Conservation (phyloP, 2,329 filamentous ascomycete genomes). For the Coniochaeta sp. region DNA sequence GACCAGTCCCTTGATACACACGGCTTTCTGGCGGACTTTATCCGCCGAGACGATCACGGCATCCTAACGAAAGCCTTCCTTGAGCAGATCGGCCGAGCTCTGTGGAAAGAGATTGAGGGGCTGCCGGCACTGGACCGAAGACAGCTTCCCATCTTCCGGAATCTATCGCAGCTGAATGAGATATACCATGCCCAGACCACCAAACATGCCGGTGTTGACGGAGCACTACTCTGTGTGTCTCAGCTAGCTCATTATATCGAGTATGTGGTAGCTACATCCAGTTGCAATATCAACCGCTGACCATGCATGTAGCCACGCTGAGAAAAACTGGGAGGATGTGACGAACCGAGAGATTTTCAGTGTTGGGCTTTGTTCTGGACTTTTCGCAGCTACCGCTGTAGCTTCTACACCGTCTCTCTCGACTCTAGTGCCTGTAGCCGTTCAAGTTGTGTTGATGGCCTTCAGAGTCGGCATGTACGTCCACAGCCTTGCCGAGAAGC, state of each 20-base stretch:
- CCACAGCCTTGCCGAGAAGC: constrained; percentile 37
- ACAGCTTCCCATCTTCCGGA: constrained; percentile 54
- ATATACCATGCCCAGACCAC: constrained; percentile 49
- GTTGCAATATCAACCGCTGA: constrained; percentile 19
- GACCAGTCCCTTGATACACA: constrained; percentile 66
- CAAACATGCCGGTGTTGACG: constrained; percentile 58
- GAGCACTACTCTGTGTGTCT: constrained; percentile 55
- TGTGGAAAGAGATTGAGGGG: constrained; percentile 52
- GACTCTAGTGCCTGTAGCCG: constrained; percentile 53
- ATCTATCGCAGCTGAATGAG: constrained; percentile 57
- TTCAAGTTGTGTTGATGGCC: constrained; percentile 57
- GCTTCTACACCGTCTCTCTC: constrained; percentile 56
- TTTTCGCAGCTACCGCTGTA: constrained; percentile 62
- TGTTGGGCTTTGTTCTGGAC: constrained; percentile 61
- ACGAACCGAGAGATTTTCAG: constrained; percentile 44
- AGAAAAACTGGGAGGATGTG: constrained; percentile 48
- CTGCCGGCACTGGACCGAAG: constrained; percentile 50
- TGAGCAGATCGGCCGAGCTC: constrained; percentile 46
- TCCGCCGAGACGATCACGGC: constrained; percentile 35
- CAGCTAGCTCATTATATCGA: constrained; percentile 65
- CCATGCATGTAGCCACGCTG: constrained; percentile 31
- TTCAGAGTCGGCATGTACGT: constrained; percentile 58
- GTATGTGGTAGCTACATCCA: constrained; percentile 30
- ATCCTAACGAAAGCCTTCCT: constrained; percentile 55
- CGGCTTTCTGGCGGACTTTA: constrained; percentile 50